These are phyloP conservation scores for Nicotiana obtusifolia DNA, from an alignment of 257 asterid genomes.

Conservation along the genomic window DNA sequence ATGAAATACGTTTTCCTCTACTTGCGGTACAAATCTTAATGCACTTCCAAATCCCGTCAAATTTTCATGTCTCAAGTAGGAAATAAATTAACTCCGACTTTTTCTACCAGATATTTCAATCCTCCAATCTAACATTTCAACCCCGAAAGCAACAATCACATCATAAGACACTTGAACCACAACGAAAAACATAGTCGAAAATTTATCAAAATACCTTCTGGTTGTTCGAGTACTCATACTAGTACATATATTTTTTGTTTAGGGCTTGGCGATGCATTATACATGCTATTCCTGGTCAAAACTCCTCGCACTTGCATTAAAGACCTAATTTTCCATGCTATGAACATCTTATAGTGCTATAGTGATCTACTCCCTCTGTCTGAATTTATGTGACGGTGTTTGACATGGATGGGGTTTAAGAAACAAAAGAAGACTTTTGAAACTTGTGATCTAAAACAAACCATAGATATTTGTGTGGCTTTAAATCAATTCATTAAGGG, in stretches of 20 bases:
- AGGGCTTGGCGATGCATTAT: background rate
- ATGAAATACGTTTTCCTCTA: background rate
- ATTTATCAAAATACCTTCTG: background rate
- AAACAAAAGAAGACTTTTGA: too few relatives aligned
- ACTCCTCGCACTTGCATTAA: background rate
- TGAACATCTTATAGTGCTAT: background rate
- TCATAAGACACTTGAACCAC: background rate
- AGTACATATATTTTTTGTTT: background rate
- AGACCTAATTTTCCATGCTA: background rate
- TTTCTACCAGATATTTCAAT: background rate
- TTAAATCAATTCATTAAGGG: too few relatives aligned
- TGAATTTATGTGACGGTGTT: too few relatives aligned
- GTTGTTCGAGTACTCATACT: slow-evolving; percentile 1
- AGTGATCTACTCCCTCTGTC: background rate
- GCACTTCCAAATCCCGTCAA: background rate
- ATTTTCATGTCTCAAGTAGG: background rate
- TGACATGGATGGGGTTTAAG: too few relatives aligned
- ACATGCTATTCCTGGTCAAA: background rate
- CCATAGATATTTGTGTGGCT: too few relatives aligned
- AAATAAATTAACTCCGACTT: background rate
- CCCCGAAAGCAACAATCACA: background rate
- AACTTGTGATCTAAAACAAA: too few relatives aligned
- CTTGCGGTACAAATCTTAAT: background rate
- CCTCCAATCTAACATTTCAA: background rate
- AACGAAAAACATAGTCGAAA: background rate